Evolutionary conservation across 495 filamentous ascomycete species (phyloP), one percentile per base, ranked within the genome.

Genomic region (Aspergillus affinis): DNA sequence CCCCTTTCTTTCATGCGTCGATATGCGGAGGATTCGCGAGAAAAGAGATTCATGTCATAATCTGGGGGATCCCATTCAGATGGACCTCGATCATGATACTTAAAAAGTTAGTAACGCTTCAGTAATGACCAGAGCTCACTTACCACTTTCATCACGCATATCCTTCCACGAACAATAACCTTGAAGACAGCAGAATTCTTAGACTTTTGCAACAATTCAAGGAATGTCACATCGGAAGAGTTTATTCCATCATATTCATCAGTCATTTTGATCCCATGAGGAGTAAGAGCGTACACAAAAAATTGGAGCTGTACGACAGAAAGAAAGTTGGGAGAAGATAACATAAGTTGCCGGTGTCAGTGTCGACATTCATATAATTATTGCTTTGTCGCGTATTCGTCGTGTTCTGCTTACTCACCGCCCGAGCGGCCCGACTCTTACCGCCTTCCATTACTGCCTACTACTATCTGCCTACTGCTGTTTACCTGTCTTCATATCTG

Each of bases 71-170:
- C n/a, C 65, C 20, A 51, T n/a, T 66, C 47, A 17, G 57, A 54
- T 41, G 30, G 45, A 6, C 36, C 55, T 57, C 50, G 56, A 23
- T 59, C 58, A 54, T 66, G 68, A 44, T 63, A 70, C 68, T 67
- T 50, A 15, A 54, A 26, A 48, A 36, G 48, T 21, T 58, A 61
- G 51, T 20, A 47, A 23, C 44, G 19, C 27, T 21, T 8, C 23
- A n/a, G 21, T 27, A 57, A 57, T 32, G 26, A 55, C 29, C 15
- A 46, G 15, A 21, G 57, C 30, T 23, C 30, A 62, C 58, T 54
- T 58, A 69, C 68, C 55, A 70, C 68, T 55, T 68, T 70, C 62
- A 70, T 64, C 23, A 68, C 61, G 58, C 64, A 62, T 13, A 49
- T 45, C 51, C 27, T 58, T 49, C 53, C 64, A 15, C 45, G 51